phyloP scores from a whole-genome alignment of 805 yeast genomes.

The Ogataea saltuana region DNA sequence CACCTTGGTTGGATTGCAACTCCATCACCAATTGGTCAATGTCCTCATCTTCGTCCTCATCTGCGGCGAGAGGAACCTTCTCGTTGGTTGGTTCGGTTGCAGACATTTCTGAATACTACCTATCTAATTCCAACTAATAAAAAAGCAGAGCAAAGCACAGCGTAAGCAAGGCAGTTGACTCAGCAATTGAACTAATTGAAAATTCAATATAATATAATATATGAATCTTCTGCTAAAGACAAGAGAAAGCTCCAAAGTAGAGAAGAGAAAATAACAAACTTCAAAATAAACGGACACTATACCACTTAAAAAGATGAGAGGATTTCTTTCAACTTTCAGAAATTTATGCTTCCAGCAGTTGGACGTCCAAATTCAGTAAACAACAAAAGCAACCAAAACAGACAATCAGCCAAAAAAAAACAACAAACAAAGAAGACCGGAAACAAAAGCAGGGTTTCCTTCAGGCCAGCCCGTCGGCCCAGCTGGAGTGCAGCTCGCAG shows the following conservation, averaged over 20 bases:
- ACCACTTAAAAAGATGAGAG: conserved; percentile 20
- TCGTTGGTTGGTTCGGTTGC: conserved; percentile 29
- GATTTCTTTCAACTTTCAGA: conserved; percentile 12
- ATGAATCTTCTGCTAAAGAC: conserved; percentile 5
- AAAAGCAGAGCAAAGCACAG: conserved; percentile 10
- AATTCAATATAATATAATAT: conserved; percentile 8
- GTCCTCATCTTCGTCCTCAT: conserved; percentile 66
- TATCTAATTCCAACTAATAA: conserved; percentile 10
- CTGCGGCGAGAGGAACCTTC: conserved; percentile 39
- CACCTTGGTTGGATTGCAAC: conserved; percentile 67
- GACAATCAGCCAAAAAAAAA: conserved; percentile 18
- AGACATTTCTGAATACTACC: conserved; percentile 19
- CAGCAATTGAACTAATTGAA: conserved; percentile 21
- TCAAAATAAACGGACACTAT: conserved; percentile 18
- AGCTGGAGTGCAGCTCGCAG: neutral
- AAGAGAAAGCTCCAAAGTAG: conserved; percentile 7
- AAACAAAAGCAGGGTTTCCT: conserved; percentile 4
- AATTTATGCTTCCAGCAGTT: conserved; percentile 16
- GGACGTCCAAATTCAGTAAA: conserved; percentile 23
- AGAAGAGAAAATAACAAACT: conserved; percentile 12
- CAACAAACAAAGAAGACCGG: conserved; percentile 9
- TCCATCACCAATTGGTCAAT: conserved; percentile 75
- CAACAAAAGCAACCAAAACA: conserved; percentile 16
- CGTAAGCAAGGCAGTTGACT: conserved; percentile 8
- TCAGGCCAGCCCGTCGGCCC: neutral